Base-by-base conservation (phyloP, 2,329 filamentous ascomycete genomes). In the Fonsecaea erecta region DNA sequence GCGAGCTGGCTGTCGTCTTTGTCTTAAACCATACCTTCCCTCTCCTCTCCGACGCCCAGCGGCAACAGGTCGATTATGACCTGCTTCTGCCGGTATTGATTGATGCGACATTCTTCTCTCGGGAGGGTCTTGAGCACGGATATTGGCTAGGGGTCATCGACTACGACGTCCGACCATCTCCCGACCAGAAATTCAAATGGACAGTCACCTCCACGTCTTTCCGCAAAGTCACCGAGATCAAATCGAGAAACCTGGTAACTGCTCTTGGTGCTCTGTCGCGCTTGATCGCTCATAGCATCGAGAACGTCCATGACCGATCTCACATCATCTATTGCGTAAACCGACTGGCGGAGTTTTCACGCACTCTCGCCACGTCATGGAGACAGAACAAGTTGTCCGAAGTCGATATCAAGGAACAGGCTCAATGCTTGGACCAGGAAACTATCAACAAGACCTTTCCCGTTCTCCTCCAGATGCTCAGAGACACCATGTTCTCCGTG, bases 21-120 rank as follows among this genome's bases (percentile, higher is more conserved):
- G 88, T 91, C 0, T 78, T 96, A 68, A 92, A 90, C 70, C 91
- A 92, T 74, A 87, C 87, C 0, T 93, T 96, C 70, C 88, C 90
- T 2, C 81, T 90, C 28, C 77, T 96, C 7, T 87, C 88, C 0
- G 85, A 88, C 58, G 75, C 78, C 2, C 83, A 89, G 63, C 84
- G 84, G 68, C 77, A 78, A 5, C 79, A 83, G 53, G 75, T 96
- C 43, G 82, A 92, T 71, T 90, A 88, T 76, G 86, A 92, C 70
- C 78, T 82, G 9, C 79, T 97, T 21, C 80, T 97, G 9, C 91
- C 92, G 0, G 81, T 91, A 0, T 79, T 90, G 40, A 81, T 91
- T 35, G 85, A 86, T 60, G 85, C 89, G 0, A 85, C 91, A 9
- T 88, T 89, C 6, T 88, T 89, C 48, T 88, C 86, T 0, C 82